These are phyloP conservation scores for Penicillium sp. DNA, from an alignment of 2,329 filamentous ascomycete species.

Conservation along the genomic window DNA sequence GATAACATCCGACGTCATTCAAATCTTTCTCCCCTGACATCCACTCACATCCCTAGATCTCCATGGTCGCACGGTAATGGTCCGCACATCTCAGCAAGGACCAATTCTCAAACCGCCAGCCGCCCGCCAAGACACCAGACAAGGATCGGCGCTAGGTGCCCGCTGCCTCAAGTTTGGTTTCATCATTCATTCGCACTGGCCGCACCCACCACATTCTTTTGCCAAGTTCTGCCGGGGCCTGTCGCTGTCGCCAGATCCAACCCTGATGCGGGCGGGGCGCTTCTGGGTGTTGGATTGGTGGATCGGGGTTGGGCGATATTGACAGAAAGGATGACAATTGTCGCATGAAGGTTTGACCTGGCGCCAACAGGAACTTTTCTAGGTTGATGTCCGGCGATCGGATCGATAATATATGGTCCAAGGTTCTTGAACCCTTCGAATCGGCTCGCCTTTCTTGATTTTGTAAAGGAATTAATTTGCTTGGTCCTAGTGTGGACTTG, in stretches of 20 bases:
- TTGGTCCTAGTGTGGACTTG: constrained; percentile 8
- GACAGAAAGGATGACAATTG: neutral
- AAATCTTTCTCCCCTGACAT: neutral
- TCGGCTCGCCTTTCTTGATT: constrained; percentile 14
- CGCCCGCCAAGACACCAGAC: constrained; percentile 2
- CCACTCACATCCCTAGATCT: neutral
- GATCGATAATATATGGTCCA: neutral
- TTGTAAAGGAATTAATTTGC: constrained; percentile 12
- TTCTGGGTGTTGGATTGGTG: neutral
- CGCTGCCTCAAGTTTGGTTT: constrained; percentile 9
- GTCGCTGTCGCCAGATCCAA: constrained; percentile 7
- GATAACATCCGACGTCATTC: neutral
- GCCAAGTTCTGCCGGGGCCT: constrained; percentile 5
- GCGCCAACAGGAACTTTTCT: neutral
- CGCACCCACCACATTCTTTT: constrained; percentile 2
- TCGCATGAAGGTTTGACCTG: neutral
- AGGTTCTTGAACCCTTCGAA: neutral
- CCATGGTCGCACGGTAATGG: constrained; percentile 14
- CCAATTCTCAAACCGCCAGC: constrained; percentile 17
- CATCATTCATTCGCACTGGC: constrained; percentile 16
- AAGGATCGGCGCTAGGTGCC: constrained; percentile 14
- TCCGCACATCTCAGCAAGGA: constrained; percentile 10
- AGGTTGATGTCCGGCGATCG: neutral
- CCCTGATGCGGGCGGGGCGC: neutral
- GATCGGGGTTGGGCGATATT: neutral